Conservation (phyloP, 192 early-diverging fungal genomes). For the Allomyces macrogynus region DNA sequence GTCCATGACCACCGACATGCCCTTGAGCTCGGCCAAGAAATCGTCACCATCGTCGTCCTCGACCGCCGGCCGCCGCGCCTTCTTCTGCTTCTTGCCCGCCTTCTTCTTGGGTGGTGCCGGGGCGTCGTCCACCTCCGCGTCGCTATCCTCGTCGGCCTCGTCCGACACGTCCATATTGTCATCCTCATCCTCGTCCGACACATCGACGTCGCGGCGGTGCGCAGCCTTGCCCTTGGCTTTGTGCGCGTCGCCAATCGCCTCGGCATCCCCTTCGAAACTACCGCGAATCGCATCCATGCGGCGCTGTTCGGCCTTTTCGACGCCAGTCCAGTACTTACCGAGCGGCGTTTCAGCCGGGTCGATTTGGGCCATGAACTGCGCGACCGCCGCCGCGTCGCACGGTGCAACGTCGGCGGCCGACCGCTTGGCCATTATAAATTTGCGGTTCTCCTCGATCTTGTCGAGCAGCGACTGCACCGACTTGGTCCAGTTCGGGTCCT, state of each 20-base stretch:
- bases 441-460: constrained; percentile 62
- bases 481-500: constrained; percentile 57
- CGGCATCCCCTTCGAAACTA: neutral
- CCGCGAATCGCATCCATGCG: neutral
- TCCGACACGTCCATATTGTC: neutral
- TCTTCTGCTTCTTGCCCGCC: neutral
- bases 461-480: constrained; percentile 63
- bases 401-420: neutral
- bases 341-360: neutral
- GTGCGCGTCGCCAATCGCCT: neutral
- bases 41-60: neutral
- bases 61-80: neutral
- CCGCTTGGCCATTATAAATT: constrained; percentile 27
- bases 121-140: neutral
- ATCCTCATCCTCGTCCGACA: neutral
- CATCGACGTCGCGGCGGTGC: neutral
- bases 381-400: neutral
- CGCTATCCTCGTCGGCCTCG: neutral
- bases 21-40: neutral
- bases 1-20: neutral
- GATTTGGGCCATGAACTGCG: neutral
- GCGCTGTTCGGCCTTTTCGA: neutral
- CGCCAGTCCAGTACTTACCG: neutral
- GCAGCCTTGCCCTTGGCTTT: neutral
- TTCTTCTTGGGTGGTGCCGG: neutral